phyloP scores from a whole-genome alignment of 73 alveolate genomes.

The Tetrahymena thermophila region DNA sequence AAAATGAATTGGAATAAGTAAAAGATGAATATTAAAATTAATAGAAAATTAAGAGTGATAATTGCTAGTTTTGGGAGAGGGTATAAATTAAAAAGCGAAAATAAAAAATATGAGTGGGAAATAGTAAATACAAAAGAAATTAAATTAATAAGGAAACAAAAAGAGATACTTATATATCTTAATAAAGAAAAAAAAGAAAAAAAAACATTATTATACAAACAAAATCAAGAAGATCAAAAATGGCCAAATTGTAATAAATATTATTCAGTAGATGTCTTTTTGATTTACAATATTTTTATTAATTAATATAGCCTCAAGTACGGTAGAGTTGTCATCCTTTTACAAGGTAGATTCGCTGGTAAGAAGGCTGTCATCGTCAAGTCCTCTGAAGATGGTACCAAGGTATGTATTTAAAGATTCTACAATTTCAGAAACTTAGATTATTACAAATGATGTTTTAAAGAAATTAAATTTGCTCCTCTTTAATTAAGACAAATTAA shows the following conservation, averaged over 20 bases:
- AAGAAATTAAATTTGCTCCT: neutral
- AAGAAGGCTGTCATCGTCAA: conserved; percentile 82
- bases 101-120: conserved; percentile 4
- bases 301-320: conserved; percentile 51
- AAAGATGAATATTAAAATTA: neutral
- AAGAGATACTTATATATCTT: neutral
- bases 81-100: neutral
- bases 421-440: neutral
- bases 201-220: neutral
- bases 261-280: neutral
- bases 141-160: conserved; percentile 16
- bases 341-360: conserved; percentile 89
- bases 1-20: neutral
- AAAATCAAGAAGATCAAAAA: conserved; percentile 11
- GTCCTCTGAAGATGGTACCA: conserved; percentile 73
- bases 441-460: neutral
- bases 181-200: neutral
- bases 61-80: conserved; percentile 4
- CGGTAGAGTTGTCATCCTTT: conserved; percentile 78
- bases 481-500: neutral
- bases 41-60: neutral
- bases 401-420: conserved; percentile 51
- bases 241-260: conserved; percentile 38
- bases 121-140: neutral
- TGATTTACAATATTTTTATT: neutral